Base-by-base conservation (phyloP, 768 basidiomycete genomes). In the Fomitopsis serialis region DNA sequence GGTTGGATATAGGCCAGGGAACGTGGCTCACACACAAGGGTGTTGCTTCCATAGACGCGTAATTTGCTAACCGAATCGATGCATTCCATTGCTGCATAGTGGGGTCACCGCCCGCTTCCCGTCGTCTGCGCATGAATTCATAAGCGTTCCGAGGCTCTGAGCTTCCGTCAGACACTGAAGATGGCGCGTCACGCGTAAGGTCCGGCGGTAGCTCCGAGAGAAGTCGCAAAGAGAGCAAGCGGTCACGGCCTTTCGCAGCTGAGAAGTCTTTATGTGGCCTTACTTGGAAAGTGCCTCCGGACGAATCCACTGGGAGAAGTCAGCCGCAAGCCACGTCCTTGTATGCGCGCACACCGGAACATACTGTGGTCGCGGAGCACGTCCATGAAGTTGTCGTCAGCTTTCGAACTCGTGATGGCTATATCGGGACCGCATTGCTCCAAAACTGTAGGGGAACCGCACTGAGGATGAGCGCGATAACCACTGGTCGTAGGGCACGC, bases 231-330 rank as follows among this genome's bases (percentile, higher is more conserved):
- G 83, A 84, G 12, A 89, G 71, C 2, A 93, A 60, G 23, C 81
- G 80, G 53, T 84, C 84, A 37, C 79, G 79, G 25, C 92, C 93
- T 61, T 80, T 87, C 3, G 72, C 68, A 6, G 85, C 68, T 15
- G 71, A 64, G 62, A 94, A 95, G 55, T 95, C 93, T 57, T 85
- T 91, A 65, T 85, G 79, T 0, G 92, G 88, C 44, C 92, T 77
- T 35, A 93, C 82, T 65, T 92, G 88, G 61, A 92, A 86, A 12
- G 74, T 65, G 32, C 77, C 76, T 42, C 77, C 76, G 10, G 75
- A 72, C 23, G 69, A 63, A 45, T 88, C 85, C 75, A 78, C 88
- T 88, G 50, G 21, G 29, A 45, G 43, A 57, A 47, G 56, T 7
- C 35, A 45, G 47, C 25, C 45, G 44, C 37, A 44, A 52, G 45